These are phyloP conservation scores for Penicillium waksmanii DNA, from an alignment of 495 filamentous ascomycete genomes.

Conservation along the genomic window DNA sequence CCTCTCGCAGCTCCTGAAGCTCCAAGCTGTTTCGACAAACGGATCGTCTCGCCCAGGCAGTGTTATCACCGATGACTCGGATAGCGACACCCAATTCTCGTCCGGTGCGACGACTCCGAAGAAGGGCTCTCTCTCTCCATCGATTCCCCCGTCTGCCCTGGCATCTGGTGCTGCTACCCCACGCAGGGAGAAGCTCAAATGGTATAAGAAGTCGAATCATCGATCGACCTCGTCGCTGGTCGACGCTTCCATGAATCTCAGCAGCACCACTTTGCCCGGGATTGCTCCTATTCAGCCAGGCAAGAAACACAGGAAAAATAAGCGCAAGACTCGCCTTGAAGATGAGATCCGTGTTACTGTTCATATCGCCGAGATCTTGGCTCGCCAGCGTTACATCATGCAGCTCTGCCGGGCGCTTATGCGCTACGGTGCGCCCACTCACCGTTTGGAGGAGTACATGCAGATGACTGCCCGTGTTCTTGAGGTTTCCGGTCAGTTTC, in stretches of 20 bases:
- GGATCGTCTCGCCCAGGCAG: constrained; percentile 35
- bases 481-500: constrained; percentile 86
- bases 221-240: constrained; percentile 48
- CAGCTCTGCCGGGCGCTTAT: constrained; percentile 88
- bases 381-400: constrained; percentile 82
- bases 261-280: constrained; percentile 37
- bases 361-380: constrained; percentile 85
- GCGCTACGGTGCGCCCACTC: constrained; percentile 78
- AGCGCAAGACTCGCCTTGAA: constrained; percentile 58
- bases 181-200: constrained; percentile 62
- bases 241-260: constrained; percentile 54
- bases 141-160: constrained; percentile 20
- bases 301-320: constrained; percentile 35
- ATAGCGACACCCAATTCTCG: constrained; percentile 41
- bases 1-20: constrained; percentile 43
- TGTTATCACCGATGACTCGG: constrained; percentile 46
- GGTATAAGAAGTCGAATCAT: constrained; percentile 62
- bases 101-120: constrained; percentile 43
- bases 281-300: constrained; percentile 32
- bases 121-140: constrained; percentile 30
- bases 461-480: constrained; percentile 86
- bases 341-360: constrained; percentile 75
- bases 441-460: constrained; percentile 87
- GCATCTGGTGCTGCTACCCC: constrained; percentile 60
- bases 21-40: constrained; percentile 37